Evolutionary conservation across 306 rosid genomes (phyloP), one percentile per base, ranked within the genome.

Genomic region (Cicer chorassanicum): DNA sequence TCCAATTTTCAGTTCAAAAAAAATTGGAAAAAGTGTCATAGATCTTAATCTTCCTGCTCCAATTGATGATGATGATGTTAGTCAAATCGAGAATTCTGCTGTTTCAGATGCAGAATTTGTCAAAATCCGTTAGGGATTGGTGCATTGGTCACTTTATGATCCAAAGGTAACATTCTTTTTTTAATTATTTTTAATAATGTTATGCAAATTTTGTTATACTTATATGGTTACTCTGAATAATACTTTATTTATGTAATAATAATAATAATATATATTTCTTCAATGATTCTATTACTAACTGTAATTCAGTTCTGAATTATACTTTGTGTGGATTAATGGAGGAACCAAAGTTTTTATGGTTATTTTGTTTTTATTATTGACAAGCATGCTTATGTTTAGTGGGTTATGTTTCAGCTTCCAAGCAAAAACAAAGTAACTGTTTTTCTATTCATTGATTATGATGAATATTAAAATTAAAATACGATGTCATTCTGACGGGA

Each of bases 21-120:
- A 81, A 29, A 81, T 60, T 68, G 69, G 41, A 7, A 84, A 82
- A 21, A 85, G 65, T 68, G 72, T 89, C 68, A 87, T 94, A 80
- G 98, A 94, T 87, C 98, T 94, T 73, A 94, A 94, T 57, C 96
- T 90, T 44, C 98, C 98, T 12, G 98, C 98, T 70, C 89, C 98
- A 0, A 55, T 82, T 4, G 97, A 92, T 6, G 96, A 92, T 10
- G 90, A 88, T 59, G 95, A 91, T 3, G 46, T 61, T n/a, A 85
- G 93, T 83, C 97, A 93, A 82, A 78, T 89, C 24, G 97, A 91
- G 72, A 82, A 81, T 68, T 93, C 98, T 11, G 96, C 97, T 0
- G 91, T 93, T 67, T 93, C 97, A 4, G 91, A 90, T 87, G 91
- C 90, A 1, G 97, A 91, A 75, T 88, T 89, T 78, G 84, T 91